Conservation (phyloP, 345 rosid species). For the Rhodamnia rubescens region DNA sequence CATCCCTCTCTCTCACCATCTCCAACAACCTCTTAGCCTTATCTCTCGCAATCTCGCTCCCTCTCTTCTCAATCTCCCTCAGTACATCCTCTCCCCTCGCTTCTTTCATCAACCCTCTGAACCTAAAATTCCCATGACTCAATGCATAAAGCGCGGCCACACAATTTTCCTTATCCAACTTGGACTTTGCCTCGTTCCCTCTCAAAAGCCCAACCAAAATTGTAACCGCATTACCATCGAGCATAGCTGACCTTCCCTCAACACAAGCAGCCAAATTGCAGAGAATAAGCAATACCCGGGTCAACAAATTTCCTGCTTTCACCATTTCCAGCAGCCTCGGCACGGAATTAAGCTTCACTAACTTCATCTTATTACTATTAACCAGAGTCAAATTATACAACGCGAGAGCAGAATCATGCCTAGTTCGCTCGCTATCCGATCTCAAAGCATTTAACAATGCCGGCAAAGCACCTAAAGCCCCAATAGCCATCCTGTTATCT, state of each 20-base stretch:
- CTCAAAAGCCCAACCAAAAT: constrained; percentile 46
- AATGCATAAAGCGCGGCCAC: constrained; percentile 47
- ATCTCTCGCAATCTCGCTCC: constrained; percentile 42
- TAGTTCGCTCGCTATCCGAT: constrained; percentile 46
- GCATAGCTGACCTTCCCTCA: constrained; percentile 61
- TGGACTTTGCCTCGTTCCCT: constrained; percentile 27
- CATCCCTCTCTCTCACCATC: constrained; percentile 35
- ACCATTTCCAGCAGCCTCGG: constrained; percentile 45
- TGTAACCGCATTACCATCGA: constrained; percentile 61
- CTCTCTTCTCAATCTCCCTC: constrained; percentile 36
- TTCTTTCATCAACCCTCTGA: constrained; percentile 61
- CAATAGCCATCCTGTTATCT: constrained; percentile 73
- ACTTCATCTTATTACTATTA: constrained; percentile 47
- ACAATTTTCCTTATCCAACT: constrained; percentile 50
- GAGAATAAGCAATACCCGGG: constrained; percentile 40
- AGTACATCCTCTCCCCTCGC: constrained; percentile 42
- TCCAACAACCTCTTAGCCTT: constrained; percentile 49
- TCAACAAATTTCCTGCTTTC: constrained; percentile 30
- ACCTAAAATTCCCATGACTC: constrained; percentile 61
- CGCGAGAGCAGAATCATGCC: constrained; percentile 68
- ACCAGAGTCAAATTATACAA: constrained; percentile 60
- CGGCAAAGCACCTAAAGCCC: constrained; percentile 72
- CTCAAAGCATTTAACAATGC: constrained; percentile 61
- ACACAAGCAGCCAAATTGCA: constrained; percentile 57
- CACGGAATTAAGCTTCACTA: constrained; percentile 59